phyloP scores from a whole-genome alignment of 1,284 basidiomycete species.

The Ganoderma multipileum region DNA sequence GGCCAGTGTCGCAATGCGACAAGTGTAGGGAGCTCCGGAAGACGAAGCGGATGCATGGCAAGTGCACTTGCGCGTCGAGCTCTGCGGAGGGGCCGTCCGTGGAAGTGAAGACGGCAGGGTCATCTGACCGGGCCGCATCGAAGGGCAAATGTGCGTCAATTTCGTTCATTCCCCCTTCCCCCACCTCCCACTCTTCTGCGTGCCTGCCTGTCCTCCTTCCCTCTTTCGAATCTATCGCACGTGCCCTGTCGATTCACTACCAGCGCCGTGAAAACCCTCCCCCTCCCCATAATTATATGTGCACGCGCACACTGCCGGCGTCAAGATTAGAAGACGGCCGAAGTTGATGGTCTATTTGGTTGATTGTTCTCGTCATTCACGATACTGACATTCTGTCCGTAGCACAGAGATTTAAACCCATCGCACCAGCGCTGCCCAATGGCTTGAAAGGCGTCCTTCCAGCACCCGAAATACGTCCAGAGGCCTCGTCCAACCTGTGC shows the following conservation, averaged over 20 bases:
- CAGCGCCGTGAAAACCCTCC: neutral
- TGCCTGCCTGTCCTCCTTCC: neutral
- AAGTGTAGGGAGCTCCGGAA: slow-evolving; percentile 80
- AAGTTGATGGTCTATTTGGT: too few relatives aligned
- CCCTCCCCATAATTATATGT: neutral
- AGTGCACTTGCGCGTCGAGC: slow-evolving; percentile 57
- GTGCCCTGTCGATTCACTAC: neutral
- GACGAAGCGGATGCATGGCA: slow-evolving; percentile 76
- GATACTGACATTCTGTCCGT: neutral
- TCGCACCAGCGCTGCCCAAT: slow-evolving; percentile 40
- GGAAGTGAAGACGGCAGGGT: slow-evolving; percentile 7
- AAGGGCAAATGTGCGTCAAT: slow-evolving; percentile 21
- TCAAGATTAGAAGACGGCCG: too few relatives aligned
- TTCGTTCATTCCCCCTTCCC: neutral
- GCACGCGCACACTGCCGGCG: too few relatives aligned
- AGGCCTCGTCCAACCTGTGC: slow-evolving; percentile 58
- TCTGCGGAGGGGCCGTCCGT: slow-evolving; percentile 20
- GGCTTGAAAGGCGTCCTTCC: slow-evolving; percentile 34
- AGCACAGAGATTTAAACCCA: slow-evolving; percentile 37
- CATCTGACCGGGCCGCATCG: slow-evolving; percentile 3
- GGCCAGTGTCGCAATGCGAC: slow-evolving; percentile 82
- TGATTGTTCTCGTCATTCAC: neutral
- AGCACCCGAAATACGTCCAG: slow-evolving; percentile 10
- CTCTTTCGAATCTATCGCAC: neutral
- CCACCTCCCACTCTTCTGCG: neutral